These are phyloP conservation scores for Lyophyllum shimeji DNA, from an alignment of 768 basidiomycete genomes.

Conservation along the genomic window DNA sequence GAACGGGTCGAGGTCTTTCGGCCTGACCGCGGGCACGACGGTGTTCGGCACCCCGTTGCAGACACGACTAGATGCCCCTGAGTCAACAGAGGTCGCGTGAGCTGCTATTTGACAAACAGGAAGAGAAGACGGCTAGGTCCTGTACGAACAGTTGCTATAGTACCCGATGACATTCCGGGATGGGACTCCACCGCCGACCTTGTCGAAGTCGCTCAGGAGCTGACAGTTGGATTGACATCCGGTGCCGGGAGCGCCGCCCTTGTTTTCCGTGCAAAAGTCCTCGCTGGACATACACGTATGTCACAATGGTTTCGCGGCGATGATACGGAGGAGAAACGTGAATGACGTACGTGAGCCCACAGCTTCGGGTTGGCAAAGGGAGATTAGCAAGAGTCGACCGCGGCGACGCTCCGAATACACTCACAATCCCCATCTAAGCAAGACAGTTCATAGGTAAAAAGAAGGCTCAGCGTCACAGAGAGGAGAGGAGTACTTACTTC, in stretches of 20 bases:
- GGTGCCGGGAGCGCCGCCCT: background rate
- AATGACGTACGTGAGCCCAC: background rate
- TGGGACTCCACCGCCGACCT: background rate
- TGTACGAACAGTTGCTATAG: conserved; percentile 3
- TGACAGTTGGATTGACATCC: background rate
- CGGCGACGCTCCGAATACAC: too few relatives aligned
- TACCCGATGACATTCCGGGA: conserved; percentile 5
- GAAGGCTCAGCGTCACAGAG: background rate
- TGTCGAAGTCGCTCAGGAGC: background rate
- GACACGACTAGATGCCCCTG: too few relatives aligned
- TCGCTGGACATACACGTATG: background rate
- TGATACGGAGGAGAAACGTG: background rate
- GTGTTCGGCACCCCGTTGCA: background rate
- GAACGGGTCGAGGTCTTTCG: background rate
- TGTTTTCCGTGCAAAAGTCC: background rate
- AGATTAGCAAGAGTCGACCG: background rate
- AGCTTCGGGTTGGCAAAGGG: background rate
- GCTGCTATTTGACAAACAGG: too few relatives aligned
- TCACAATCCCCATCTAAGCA: background rate
- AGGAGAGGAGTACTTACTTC: conserved; percentile 5
- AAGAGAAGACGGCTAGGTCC: too few relatives aligned
- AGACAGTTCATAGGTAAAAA: too few relatives aligned
- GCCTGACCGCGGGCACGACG: background rate
- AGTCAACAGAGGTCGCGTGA: too few relatives aligned
- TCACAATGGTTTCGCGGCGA: background rate